A percentile compares a stretch with the other conserved stretches of the same genome.
Evolutionary conservation across 2,329 filamentous ascomycete species (phyloP).

Genomic region (Colletotrichum cuscutae): DNA sequence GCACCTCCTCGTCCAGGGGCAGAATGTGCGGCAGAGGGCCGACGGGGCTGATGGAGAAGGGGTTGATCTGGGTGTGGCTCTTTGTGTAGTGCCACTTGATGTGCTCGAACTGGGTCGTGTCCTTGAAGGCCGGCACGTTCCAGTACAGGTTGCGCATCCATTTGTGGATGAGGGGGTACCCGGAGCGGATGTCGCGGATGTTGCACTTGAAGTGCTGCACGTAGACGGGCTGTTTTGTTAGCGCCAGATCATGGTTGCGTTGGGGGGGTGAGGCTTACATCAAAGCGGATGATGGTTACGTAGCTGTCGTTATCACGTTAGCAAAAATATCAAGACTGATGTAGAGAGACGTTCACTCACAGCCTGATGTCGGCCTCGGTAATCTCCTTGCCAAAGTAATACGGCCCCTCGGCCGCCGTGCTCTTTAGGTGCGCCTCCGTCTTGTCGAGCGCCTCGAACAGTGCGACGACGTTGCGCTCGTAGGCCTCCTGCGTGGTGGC

Average conservation of each 20-base stretch:
- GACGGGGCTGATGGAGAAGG: slow-evolving; percentile 79
- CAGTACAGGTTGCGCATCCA: slow-evolving; percentile 91
- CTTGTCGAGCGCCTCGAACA: slow-evolving; percentile 83
- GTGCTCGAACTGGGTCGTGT: slow-evolving; percentile 92
- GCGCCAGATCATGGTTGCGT: not conserved
- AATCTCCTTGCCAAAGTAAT: slow-evolving; percentile 77
- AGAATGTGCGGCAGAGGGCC: slow-evolving; percentile 88
- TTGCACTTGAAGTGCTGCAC: slow-evolving; percentile 93
- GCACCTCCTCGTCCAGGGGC: slow-evolving; percentile 80
- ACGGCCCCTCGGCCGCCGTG: slow-evolving; percentile 64
- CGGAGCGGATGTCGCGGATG: slow-evolving; percentile 82
- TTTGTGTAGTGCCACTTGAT: slow-evolving; percentile 83
- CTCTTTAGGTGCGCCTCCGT: slow-evolving; percentile 75
- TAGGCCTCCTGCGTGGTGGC: slow-evolving; percentile 87
- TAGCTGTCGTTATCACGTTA: slow-evolving; percentile 50
- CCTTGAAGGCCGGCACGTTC: slow-evolving; percentile 79
- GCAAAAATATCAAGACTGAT: not conserved
- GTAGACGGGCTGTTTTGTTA: slow-evolving; percentile 67
- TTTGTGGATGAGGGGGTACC: slow-evolving; percentile 82
- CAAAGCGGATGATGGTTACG: slow-evolving; percentile 79
- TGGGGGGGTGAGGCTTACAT: slow-evolving; percentile 49
- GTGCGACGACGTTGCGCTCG: slow-evolving; percentile 73
- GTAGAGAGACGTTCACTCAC: slow-evolving; percentile 45
- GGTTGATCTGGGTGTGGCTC: slow-evolving; percentile 74
- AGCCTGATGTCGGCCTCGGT: slow-evolving; percentile 88